Base-by-base conservation (phyloP, 345 rosid species). In the Brassica nigra region DNA sequence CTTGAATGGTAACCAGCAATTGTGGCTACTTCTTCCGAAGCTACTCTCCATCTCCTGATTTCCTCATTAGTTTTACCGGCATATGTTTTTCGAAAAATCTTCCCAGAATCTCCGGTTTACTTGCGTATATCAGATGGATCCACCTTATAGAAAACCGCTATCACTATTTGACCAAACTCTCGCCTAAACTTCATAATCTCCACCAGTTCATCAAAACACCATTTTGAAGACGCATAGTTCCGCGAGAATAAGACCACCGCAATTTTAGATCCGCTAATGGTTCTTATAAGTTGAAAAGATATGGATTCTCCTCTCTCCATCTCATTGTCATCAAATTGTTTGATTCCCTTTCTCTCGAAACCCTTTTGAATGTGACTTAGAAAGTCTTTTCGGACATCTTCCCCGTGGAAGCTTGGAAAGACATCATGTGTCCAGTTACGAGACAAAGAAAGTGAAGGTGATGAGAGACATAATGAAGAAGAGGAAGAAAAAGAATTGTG, bases 201-300 rank as follows among this genome's bases (percentile, higher is more conserved):
- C 23, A 75, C 71, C 71, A 75, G 23, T 20, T 65, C 78, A 75
- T 65, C 28, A 49, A 74, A 71, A 75, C 71, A 65, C 71, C 70
- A 74, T 7, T 52, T 74, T 0, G 77, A 74, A 49, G 70, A 74
- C 11, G 52, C 70, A 0, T 64, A 74, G 54, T 52, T 74, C 11
- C 1, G 65, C 1, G 63, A 74, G 4, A 74, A 64, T 54, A 74
- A 47, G 27, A 74, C 52, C 0, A 74, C 62, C 9, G 70, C 70
- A 3, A 74, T 64, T 49, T 31, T 74, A 47, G 77, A 74, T 18
- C 70, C 70, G 64, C 49, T 49, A 31, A 63, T 63, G 5, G 62
- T 70, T 9, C 7, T 47, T 16, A 54, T 27, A 54, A 54, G 59
- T 54, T 74, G 33, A 30, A 16, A 16, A 54, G 59, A 54, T 15